A percentile compares a stretch with the other conserved stretches of the same genome.
These are phyloP conservation scores for Pseudevernia furfuracea DNA, from an alignment of 495 filamentous ascomycete genomes.

Conservation along the genomic window DNA sequence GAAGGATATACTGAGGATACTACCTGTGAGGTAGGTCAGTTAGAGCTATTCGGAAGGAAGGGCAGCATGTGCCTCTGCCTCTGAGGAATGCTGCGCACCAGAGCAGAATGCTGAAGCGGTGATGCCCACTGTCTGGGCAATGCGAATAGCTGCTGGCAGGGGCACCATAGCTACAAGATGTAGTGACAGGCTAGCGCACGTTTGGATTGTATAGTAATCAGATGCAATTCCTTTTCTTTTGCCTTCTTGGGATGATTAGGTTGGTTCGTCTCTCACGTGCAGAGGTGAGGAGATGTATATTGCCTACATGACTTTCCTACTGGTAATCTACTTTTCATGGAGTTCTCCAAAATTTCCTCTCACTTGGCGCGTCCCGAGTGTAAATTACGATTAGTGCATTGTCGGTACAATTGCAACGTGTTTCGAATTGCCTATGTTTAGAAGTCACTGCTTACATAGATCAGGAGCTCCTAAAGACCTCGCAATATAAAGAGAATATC, in stretches of 20 bases:
- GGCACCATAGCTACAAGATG: constrained; percentile 16
- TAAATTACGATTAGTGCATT: background rate
- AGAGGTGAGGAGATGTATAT: background rate
- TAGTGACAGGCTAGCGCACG: background rate
- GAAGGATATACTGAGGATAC: constrained; percentile 36
- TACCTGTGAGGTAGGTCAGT: constrained; percentile 27
- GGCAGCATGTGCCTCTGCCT: background rate
- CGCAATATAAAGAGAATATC: background rate
- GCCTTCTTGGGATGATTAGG: too few species aligned
- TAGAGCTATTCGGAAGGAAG: background rate
- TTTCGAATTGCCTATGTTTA: background rate
- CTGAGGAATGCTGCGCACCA: constrained; percentile 23
- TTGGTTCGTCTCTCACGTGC: background rate
- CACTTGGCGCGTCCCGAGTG: background rate
- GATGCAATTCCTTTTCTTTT: background rate
- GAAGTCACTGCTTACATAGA: background rate
- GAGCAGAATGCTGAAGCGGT: constrained; percentile 37
- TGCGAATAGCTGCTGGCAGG: constrained; percentile 31
- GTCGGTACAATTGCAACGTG: background rate
- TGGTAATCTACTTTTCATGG: background rate
- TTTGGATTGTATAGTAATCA: background rate
- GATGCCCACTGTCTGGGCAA: constrained; percentile 42
- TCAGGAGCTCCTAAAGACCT: background rate
- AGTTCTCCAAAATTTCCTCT: background rate
- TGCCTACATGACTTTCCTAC: background rate